These are phyloP conservation scores for Colletotrichum liaoningense DNA, from an alignment of 2,329 filamentous ascomycete species.

Conservation along the genomic window DNA sequence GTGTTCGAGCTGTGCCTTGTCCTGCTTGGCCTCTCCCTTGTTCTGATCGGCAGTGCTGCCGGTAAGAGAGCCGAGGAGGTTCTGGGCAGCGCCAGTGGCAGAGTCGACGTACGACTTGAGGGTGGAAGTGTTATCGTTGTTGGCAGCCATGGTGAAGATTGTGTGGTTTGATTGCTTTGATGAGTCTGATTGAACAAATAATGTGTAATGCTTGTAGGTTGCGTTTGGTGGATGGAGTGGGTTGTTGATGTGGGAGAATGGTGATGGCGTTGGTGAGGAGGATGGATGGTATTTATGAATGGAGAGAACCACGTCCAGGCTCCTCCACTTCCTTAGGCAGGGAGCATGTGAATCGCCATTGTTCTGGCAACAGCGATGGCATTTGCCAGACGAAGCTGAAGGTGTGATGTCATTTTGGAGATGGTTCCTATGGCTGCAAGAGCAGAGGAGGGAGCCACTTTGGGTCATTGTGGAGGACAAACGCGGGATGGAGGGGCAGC, in stretches of 20 bases:
- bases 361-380: slow-evolving; percentile 24
- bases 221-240: not conserved
- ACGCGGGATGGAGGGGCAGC: slow-evolving; percentile 22
- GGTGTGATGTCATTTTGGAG: slow-evolving; percentile 33
- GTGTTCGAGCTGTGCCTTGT: slow-evolving; percentile 74
- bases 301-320: not conserved
- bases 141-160: slow-evolving; percentile 34
- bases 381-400: slow-evolving; percentile 15
- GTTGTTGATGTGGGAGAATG: not conserved
- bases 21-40: slow-evolving; percentile 73
- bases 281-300: slow-evolving; percentile 24
- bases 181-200: not conserved
- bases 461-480: slow-evolving; percentile 11
- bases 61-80: slow-evolving; percentile 76
- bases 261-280: not conserved
- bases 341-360: slow-evolving; percentile 28
- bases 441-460: not conserved
- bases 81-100: slow-evolving; percentile 79
- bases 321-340: slow-evolving; percentile 8
- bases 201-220: not conserved
- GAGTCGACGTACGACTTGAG: slow-evolving; percentile 82
- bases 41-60: slow-evolving; percentile 76
- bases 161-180: not conserved
- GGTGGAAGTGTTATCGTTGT: slow-evolving; percentile 69
- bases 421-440: slow-evolving; percentile 6